Evolutionary conservation across 139 green algal species (phyloP).

Genomic region (Monoraphidium neglectum): DNA sequence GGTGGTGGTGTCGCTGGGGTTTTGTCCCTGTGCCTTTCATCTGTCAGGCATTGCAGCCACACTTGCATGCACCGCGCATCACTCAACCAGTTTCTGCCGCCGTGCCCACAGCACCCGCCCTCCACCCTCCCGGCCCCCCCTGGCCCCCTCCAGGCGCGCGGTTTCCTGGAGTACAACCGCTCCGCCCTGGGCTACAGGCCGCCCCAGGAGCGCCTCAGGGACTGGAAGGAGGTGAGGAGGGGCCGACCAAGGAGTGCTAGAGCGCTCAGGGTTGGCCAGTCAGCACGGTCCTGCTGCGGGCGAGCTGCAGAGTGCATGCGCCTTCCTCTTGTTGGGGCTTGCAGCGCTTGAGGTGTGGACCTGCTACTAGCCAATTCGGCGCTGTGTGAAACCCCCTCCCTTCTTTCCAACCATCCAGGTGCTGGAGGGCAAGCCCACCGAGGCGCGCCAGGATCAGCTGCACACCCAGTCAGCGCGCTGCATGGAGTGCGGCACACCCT

Average conservation of each 20-base stretch:
- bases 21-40: too few relatives aligned
- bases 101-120: too few relatives aligned
- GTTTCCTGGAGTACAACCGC: slow-evolving; percentile 91
- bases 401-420: too few relatives aligned
- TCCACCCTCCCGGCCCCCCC: too few relatives aligned
- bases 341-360: neutral
- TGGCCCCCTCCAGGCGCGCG: slow-evolving; percentile 69
- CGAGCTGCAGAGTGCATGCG: too few relatives aligned
- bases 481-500: slow-evolving; percentile 98
- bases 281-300: neutral
- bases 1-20: too few relatives aligned
- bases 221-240: slow-evolving; percentile 97
- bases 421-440: slow-evolving; percentile 23
- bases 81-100: too few relatives aligned
- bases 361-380: neutral
- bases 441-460: slow-evolving; percentile 68
- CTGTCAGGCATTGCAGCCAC: too few relatives aligned
- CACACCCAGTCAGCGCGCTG: slow-evolving; percentile 90
- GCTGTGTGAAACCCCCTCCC: too few relatives aligned
- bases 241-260: slow-evolving; percentile 35
- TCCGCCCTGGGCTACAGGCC: slow-evolving; percentile 84
- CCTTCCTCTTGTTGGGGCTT: too few relatives aligned
- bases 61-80: too few relatives aligned
- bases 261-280: neutral
- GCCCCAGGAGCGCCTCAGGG: slow-evolving; percentile 79